phyloP scores from a whole-genome alignment of 495 filamentous ascomycete species.

The Aspergillus affinis region DNA sequence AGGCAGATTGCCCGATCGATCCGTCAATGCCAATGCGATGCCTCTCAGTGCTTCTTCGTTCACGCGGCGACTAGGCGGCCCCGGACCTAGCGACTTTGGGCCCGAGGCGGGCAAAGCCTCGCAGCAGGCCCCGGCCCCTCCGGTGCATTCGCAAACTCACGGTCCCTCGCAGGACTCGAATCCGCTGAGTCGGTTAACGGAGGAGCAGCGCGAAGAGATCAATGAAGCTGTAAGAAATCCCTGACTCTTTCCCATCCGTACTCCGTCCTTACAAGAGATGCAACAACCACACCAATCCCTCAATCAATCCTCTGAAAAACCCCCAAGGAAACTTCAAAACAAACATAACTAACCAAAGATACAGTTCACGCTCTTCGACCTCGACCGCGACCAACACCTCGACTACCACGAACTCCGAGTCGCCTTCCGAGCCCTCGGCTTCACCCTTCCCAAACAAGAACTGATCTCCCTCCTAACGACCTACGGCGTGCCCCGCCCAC shows the following conservation, averaged over 20 bases:
- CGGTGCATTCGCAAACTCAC: conserved; percentile 37
- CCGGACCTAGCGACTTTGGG: conserved; percentile 31
- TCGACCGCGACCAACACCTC: conserved; percentile 90
- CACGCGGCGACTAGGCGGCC: conserved; percentile 33
- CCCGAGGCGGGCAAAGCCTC: conserved; percentile 30
- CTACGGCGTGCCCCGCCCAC: conserved; percentile 62
- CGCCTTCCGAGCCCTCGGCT: conserved; percentile 93
- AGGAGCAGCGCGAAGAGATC: conserved; percentile 88
- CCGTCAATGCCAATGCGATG: conserved; percentile 39
- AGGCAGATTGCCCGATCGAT: conserved; percentile 52
- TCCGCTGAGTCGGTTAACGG: conserved; percentile 58
- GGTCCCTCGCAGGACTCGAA: conserved; percentile 44
- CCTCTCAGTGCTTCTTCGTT: conserved; percentile 52
- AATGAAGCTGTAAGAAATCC: conserved; percentile 73
- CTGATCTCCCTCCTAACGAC: conserved; percentile 72
- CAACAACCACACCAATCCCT: background rate
- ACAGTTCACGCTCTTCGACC: conserved; percentile 94
- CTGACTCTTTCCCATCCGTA: background rate
- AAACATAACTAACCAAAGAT: conserved; percentile 14
- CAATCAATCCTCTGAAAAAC: background rate
- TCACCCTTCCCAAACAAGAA: conserved; percentile 82
- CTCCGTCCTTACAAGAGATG: background rate
- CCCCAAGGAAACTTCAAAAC: conserved; percentile 4
- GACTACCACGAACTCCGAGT: conserved; percentile 99
- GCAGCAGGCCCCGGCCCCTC: conserved; percentile 29